Base-by-base conservation (phyloP, 805 yeast species). In the Metschnikowia continentalis region DNA sequence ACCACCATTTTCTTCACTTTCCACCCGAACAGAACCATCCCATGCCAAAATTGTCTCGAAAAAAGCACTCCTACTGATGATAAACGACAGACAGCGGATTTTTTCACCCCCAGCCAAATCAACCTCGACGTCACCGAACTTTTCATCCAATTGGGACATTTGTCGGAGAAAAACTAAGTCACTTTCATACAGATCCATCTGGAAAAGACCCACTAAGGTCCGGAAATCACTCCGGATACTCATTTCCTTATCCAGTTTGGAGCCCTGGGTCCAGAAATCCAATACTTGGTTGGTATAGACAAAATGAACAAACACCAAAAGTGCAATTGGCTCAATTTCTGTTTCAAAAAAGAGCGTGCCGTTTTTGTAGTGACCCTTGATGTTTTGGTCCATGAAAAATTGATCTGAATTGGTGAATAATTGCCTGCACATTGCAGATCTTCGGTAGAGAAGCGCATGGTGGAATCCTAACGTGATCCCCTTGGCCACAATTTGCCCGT, bases 41-140 rank as follows among this genome's bases (percentile, higher is more conserved):
- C 94, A 88, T 0, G 84, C 77, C 35, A 86, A 72, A 2, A 81
- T 55, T 0, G 84, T 74, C 49, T 80, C 83, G 62, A 90, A 88
- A 60, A 76, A 87, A 0, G 80, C 82, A 43, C 84, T 79, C 52
- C 95, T 68, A 0, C 78, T 64, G 3, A 68, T 61, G n/a, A 90
- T 60, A 4, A 89, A 66, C 10, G 73, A 70, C 2, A 84, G 76
- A 59, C 82, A 81, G 6, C 80, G 76, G 3, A 53, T 50, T 0
- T 77, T 33, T n/a, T 65, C 69, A 0, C 80, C 82, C 56, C 81
- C 83, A 1, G 66, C 54, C n/a, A 85, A 63, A 5, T 56, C 56
- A 2, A 88, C 65, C 0, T 58, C 57, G 2, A 80, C 75, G 59
- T 84, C 87, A 23, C 51, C 58, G 5, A 58, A 51, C 15, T 62